A percentile compares a stretch with the other conserved stretches of the same genome.
phyloP scores from a whole-genome alignment of 352 stramenopile species.

The Phytophthora citricola region DNA sequence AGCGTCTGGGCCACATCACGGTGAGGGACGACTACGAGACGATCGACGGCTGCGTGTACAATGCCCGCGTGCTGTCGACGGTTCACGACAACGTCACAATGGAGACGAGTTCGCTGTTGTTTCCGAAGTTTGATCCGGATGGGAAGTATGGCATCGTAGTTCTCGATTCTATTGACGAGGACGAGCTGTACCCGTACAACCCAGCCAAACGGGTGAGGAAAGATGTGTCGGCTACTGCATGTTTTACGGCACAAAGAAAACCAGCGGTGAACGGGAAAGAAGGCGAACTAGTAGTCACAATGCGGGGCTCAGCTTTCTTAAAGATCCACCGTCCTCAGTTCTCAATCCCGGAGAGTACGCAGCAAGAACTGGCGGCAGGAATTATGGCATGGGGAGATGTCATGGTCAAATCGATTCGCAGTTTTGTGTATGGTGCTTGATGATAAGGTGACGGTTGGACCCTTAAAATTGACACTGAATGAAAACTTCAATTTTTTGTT shows the following conservation, averaged over 20 bases:
- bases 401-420: slow-evolving; percentile 31
- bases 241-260: slow-evolving; percentile 12
- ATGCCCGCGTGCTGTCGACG: slow-evolving; percentile 19
- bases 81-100: slow-evolving; percentile 22
- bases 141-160: slow-evolving; percentile 22
- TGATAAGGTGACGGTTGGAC: not conserved
- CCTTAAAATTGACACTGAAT: too few relatives aligned
- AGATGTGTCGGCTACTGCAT: slow-evolving; percentile 38
- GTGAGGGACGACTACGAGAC: slow-evolving; percentile 36
- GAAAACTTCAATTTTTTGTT: too few relatives aligned
- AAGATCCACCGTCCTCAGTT: slow-evolving; percentile 35
- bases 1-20: slow-evolving; percentile 35
- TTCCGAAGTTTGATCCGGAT: slow-evolving; percentile 30
- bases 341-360: not conserved
- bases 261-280: not conserved
- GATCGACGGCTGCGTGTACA: slow-evolving; percentile 23
- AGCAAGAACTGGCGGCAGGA: slow-evolving; percentile 10
- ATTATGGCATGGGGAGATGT: slow-evolving; percentile 30
- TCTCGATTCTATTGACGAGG: slow-evolving; percentile 46
- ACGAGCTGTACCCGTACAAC: slow-evolving; percentile 51
- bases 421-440: slow-evolving; percentile 20
- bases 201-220: slow-evolving; percentile 37
- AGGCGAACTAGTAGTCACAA: slow-evolving; percentile 33
- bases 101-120: slow-evolving; percentile 41
- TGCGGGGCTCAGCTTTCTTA: slow-evolving; percentile 29